These are phyloP conservation scores for Rubia peregrina DNA, from an alignment of 305 asterid species.

Conservation along the genomic window DNA sequence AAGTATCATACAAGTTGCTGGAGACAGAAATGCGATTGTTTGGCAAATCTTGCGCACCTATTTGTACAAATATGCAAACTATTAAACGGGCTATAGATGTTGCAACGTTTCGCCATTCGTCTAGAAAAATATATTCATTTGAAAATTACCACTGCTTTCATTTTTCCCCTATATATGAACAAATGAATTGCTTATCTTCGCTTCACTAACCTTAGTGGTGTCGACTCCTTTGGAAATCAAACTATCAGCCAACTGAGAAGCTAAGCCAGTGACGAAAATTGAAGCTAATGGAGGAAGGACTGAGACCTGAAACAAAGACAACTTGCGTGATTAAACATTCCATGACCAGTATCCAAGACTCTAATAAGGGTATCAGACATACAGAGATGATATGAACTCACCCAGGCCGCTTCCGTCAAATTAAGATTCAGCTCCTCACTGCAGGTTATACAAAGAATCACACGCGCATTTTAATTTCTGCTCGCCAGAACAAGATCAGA, in stretches of 20 bases:
- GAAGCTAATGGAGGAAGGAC: constrained; percentile 97
- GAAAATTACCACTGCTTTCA: not conserved
- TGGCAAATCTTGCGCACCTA: constrained; percentile 96
- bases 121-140: not conserved
- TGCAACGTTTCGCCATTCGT: not conserved
- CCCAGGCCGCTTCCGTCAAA: constrained; percentile 97
- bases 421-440: constrained; percentile 94
- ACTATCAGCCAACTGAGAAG: constrained; percentile 87
- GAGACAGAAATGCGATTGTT: constrained; percentile 79
- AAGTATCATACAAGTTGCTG: constrained; percentile 92
- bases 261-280: constrained; percentile 71
- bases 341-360: not conserved
- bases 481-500: not conserved
- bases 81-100: not conserved
- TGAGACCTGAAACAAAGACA: constrained; percentile 58
- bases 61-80: constrained; percentile 11
- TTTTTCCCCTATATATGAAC: not conserved
- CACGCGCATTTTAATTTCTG: not conserved
- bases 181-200: not conserved
- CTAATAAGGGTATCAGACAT: not conserved
- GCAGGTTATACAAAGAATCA: constrained; percentile 31
- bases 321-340: not conserved
- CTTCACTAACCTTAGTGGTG: constrained; percentile 57
- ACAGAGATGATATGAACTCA: constrained; percentile 32
- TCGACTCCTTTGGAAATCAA: constrained; percentile 84